Percentiles rank a stretch among this genome's conserved stretches.
These are phyloP conservation scores for Kentomonas sorsogonicus DNA, from an alignment of 208 protist species.

Conservation along the genomic window DNA sequence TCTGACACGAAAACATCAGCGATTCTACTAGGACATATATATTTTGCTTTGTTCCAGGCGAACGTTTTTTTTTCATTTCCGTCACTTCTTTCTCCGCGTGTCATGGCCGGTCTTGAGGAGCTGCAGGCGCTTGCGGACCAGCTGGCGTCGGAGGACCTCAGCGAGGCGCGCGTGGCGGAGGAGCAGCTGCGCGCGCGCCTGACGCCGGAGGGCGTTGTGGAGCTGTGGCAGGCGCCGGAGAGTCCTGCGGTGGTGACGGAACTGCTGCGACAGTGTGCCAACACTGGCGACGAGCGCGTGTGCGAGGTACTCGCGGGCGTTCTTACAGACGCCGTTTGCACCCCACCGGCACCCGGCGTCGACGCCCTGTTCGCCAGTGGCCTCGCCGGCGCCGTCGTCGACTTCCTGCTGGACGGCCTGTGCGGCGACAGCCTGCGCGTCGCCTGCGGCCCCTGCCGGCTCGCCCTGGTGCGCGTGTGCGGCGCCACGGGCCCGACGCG, in stretches of 20 bases:
- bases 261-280: no score
- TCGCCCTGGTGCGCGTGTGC: constrained; percentile 11
- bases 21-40: neutral
- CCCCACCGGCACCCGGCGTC: no score
- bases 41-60: neutral
- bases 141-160: constrained; percentile 35
- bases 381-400: no score
- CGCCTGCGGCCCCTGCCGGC: no score
- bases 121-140: constrained; percentile 19
- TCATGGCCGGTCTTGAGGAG: constrained; percentile 4
- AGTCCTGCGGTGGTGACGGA: constrained; percentile 1
- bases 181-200: constrained; percentile 21
- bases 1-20: neutral
- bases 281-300: no score
- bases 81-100: constrained; percentile 1
- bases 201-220: constrained; percentile 14
- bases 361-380: no score
- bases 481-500: neutral
- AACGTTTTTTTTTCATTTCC: neutral
- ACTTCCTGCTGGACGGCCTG: no score
- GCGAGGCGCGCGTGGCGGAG: constrained; percentile 21
- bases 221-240: constrained; percentile 12
- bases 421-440: no score
- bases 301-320: no score
- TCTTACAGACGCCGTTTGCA: no score